phyloP scores from a whole-genome alignment of 192 early-diverging fungal species.

The Haplosporangium gracile region DNA sequence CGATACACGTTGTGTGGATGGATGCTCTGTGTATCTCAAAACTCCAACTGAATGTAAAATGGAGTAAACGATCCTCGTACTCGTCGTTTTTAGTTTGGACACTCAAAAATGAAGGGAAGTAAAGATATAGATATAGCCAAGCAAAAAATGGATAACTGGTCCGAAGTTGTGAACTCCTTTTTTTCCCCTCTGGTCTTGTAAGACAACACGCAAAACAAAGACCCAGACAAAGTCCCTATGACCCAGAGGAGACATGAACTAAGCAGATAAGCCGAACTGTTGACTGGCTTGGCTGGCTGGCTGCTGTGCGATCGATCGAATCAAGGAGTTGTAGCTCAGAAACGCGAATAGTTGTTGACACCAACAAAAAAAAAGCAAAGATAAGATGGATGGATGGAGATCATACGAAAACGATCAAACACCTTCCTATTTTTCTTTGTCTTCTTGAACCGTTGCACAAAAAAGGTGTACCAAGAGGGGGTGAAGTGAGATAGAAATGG shows the following conservation, averaged over 20 bases:
- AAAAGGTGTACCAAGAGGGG: neutral
- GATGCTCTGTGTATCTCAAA: no score
- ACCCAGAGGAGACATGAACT: constrained; percentile 1
- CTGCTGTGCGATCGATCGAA: neutral
- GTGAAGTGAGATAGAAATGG: no score
- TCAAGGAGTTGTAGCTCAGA: neutral
- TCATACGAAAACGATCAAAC: neutral
- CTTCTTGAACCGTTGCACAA: neutral
- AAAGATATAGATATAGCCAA: no score
- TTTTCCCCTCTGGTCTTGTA: neutral
- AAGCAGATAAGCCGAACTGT: neutral
- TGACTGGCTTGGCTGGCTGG: neutral
- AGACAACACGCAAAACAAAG: neutral
- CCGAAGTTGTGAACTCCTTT: neutral
- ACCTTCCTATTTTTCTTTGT: neutral
- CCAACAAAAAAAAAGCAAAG: neutral
- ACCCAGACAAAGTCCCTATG: neutral
- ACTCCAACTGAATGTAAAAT: no score
- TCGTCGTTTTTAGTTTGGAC: no score
- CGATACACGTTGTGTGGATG: neutral
- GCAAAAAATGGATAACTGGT: constrained; percentile 5
- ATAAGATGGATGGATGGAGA: neutral
- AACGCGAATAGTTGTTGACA: neutral
- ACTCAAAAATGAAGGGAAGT: no score
- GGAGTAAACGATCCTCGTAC: no score